Conservation (phyloP, 257 asterid genomes). For the Petunia secreta region DNA sequence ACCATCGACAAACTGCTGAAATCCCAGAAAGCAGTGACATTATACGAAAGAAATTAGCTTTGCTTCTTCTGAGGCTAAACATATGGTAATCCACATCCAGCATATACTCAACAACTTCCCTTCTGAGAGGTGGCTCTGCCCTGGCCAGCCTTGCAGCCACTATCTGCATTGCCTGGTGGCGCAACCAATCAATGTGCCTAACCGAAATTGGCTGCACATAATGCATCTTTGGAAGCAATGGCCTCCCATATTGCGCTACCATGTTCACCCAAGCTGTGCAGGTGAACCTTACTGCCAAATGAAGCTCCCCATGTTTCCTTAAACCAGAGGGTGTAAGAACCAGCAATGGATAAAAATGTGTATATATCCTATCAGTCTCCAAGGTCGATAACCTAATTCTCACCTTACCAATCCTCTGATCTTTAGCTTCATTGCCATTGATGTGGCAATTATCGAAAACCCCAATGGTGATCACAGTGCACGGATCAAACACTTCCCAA, state of each 20-base stretch:
- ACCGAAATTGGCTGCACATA: slow-evolving; percentile 80
- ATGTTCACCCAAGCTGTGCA: slow-evolving; percentile 87
- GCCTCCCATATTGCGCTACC: slow-evolving; percentile 83
- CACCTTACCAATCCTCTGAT: slow-evolving; percentile 87
- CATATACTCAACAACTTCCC: slow-evolving; percentile 84
- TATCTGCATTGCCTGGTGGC: slow-evolving; percentile 75
- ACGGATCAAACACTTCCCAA: slow-evolving; percentile 92
- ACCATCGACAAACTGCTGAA: slow-evolving; percentile 55
- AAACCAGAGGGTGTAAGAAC: slow-evolving; percentile 77
- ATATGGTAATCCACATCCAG: slow-evolving; percentile 75
- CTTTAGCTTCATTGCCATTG: slow-evolving; percentile 64
- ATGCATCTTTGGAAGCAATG: slow-evolving; percentile 93
- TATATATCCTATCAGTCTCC: slow-evolving; percentile 75
- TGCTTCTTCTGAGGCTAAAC: slow-evolving; percentile 88
- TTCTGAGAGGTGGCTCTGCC: slow-evolving; percentile 88
- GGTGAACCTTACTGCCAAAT: slow-evolving; percentile 81
- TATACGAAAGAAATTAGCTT: slow-evolving; percentile 78
- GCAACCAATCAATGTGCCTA: slow-evolving; percentile 77
- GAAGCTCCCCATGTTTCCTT: slow-evolving; percentile 88
- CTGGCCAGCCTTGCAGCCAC: slow-evolving; percentile 64
- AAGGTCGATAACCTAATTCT: slow-evolving; percentile 84
- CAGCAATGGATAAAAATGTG: slow-evolving; percentile 76
- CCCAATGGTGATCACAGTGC: slow-evolving; percentile 81
- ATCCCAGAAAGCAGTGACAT: slow-evolving; percentile 64
- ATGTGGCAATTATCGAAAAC: slow-evolving; percentile 84